Evolutionary conservation across 2,329 filamentous ascomycete genomes (phyloP).

Genomic region (Neofusicoccum sp.): DNA sequence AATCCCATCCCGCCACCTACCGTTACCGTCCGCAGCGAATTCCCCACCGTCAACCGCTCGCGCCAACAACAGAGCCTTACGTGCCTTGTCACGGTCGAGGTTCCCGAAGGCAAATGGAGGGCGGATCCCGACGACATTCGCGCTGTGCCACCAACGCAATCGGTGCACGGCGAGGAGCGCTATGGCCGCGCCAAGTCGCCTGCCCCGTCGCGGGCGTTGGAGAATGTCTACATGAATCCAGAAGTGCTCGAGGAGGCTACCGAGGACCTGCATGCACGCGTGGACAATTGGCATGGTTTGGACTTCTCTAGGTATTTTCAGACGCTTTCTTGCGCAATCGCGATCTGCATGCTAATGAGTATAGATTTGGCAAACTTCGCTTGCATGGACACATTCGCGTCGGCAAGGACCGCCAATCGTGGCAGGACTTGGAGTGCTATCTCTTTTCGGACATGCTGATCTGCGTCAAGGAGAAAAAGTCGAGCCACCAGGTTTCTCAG

Average conservation of each 20-base stretch:
- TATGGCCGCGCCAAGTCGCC: conserved; percentile 57
- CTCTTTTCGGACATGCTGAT: conserved; percentile 99
- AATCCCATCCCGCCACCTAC: conserved; percentile 88
- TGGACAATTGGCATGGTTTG: conserved; percentile 97
- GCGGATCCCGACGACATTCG: conserved; percentile 77
- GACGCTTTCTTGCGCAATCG: not conserved
- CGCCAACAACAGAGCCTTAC: conserved; percentile 93
- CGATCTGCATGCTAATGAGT: conserved; percentile 18
- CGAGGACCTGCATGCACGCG: conserved; percentile 77
- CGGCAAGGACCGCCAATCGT: conserved; percentile 92
- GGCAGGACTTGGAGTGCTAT: conserved; percentile 97
- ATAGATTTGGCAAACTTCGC: conserved; percentile 84
- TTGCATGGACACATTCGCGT: conserved; percentile 88
- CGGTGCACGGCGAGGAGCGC: conserved; percentile 45
- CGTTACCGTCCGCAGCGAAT: conserved; percentile 95
- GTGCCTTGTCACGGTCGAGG: conserved; percentile 90
- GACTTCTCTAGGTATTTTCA: conserved; percentile 72
- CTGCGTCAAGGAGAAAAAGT: conserved; percentile 96
- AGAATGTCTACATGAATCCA: conserved; percentile 67
- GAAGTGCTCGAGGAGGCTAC: conserved; percentile 81
- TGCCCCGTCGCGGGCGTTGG: conserved; percentile 46
- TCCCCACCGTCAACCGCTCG: conserved; percentile 87
- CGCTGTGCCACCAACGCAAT: conserved; percentile 49
- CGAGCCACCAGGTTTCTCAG: conserved; percentile 45
- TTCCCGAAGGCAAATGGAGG: conserved; percentile 87